phyloP scores from a whole-genome alignment of 306 rosid genomes.

The Coriaria nepalensis region DNA sequence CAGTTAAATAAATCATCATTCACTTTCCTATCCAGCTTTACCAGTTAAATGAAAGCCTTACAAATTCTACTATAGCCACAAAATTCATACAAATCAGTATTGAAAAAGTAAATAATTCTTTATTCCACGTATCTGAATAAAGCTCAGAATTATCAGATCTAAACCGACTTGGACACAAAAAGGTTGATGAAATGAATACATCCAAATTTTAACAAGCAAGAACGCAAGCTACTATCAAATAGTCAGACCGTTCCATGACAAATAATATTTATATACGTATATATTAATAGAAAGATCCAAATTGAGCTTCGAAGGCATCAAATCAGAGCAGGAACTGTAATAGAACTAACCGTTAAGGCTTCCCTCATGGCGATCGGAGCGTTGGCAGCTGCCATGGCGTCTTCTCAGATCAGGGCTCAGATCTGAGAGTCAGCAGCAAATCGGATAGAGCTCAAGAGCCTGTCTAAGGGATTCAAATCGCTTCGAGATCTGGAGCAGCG shows the following conservation, averaged over 20 bases:
- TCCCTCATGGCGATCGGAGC: conserved; percentile 98
- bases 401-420: conserved; percentile 28
- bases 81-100: no score
- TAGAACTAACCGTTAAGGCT: conserved; percentile 65
- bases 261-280: no score
- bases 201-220: no score
- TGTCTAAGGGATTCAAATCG: conserved; percentile 28
- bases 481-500: conserved; percentile 51
- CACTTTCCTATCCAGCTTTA: background rate
- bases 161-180: conserved; percentile 7
- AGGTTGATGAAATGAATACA: no score
- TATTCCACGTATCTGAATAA: conserved; percentile 23
- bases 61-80: no score
- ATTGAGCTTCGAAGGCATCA: conserved; percentile 16
- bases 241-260: no score
- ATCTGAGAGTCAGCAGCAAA: conserved; percentile 4
- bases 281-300: conserved; percentile 7
- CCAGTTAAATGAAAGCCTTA: no score
- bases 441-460: conserved; percentile 16
- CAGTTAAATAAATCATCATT: conserved; percentile 22
- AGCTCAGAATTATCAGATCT: conserved; percentile 31
- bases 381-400: conserved; percentile 84
- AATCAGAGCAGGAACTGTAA: background rate
- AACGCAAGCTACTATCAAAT: no score
- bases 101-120: background rate